Conservation (phyloP, 768 basidiomycete genomes). For the Boletus tylopilopsis region DNA sequence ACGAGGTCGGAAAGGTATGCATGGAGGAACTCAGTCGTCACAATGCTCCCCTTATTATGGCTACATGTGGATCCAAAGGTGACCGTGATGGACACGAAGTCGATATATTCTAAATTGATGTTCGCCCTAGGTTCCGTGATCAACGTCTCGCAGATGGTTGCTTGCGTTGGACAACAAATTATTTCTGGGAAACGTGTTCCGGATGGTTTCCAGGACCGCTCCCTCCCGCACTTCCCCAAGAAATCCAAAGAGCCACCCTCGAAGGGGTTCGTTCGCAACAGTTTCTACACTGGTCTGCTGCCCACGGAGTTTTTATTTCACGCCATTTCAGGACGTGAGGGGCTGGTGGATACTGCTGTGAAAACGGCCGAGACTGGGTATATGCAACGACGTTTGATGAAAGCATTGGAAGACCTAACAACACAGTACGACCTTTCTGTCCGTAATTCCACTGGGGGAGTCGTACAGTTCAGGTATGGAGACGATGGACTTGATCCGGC, state of each 20-base stretch:
- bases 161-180: conserved; percentile 99
- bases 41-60: conserved; percentile 98
- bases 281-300: conserved; percentile 87
- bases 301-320: conserved; percentile 99
- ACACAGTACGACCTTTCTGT: conserved; percentile 96
- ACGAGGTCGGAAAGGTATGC: conserved; percentile 94
- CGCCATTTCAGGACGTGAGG: conserved; percentile 97
- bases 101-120: background rate
- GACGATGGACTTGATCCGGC: conserved; percentile 98
- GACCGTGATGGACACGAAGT: conserved; percentile 8
- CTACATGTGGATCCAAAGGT: conserved; percentile 99
- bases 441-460: conserved; percentile 88
- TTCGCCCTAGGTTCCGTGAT: conserved; percentile 84
- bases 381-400: conserved; percentile 99
- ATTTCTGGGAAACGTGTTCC: conserved; percentile 98
- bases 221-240: conserved; percentile 97
- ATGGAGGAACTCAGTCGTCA: conserved; percentile 97
- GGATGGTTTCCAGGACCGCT: conserved; percentile 98
- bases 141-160: conserved; percentile 99
- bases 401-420: conserved; percentile 94
- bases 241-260: conserved; percentile 95
- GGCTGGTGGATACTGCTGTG: conserved; percentile 98
- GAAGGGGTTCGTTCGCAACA: conserved; percentile 97
- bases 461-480: conserved; percentile 96
- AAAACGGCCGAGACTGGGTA: conserved; percentile 99